A percentile compares a stretch with the other conserved stretches of the same genome.
These are phyloP conservation scores for Mycena maculata DNA, from an alignment of 768 basidiomycete species.

Conservation along the genomic window DNA sequence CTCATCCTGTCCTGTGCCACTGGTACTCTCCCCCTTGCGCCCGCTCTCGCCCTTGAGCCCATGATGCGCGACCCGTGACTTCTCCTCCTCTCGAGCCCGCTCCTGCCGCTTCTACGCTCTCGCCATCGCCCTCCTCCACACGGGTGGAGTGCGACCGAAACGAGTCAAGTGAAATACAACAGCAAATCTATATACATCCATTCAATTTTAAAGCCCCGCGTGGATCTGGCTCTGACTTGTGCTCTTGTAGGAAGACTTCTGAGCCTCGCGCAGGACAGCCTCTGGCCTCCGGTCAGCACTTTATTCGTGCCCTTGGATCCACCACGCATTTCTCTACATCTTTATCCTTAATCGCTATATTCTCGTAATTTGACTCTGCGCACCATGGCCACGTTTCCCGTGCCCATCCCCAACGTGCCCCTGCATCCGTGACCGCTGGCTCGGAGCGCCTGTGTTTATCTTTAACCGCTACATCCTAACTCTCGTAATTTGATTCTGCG, in stretches of 20 bases:
- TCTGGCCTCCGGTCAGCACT: neutral
- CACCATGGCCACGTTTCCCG: neutral
- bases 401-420: neutral
- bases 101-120: neutral
- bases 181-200: no score
- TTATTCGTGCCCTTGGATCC: slow-evolving; percentile 1
- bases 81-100: neutral
- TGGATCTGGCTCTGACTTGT: no score
- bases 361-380: slow-evolving; percentile 4
- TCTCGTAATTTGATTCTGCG: neutral
- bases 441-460: slow-evolving; percentile 1
- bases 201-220: no score
- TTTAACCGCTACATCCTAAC: neutral
- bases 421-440: neutral
- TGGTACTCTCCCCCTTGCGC: no score
- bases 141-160: no score
- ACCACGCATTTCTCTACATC: neutral
- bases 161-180: no score
- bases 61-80: neutral
- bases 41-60: neutral
- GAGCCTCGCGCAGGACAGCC: no score
- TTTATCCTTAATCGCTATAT: slow-evolving; percentile 9
- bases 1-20: no score
- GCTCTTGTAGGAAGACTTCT: no score
- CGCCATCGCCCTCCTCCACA: neutral